Evolutionary conservation across 305 asterid genomes (phyloP), one percentile per base, ranked within the genome.

Genomic region (Rubia peregrina): DNA sequence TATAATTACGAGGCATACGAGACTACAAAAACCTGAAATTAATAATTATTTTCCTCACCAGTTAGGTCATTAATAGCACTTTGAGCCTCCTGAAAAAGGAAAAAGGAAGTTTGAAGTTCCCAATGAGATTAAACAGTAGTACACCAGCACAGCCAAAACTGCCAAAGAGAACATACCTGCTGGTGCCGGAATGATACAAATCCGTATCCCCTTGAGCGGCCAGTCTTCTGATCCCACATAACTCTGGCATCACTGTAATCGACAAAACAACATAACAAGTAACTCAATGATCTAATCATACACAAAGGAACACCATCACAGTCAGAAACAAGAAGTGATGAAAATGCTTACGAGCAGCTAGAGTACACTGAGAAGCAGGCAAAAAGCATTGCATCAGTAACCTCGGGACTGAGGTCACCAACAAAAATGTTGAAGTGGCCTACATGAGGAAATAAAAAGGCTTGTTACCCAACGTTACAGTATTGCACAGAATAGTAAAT

Each of bases 151-250:
- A 80, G 67, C 46, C 69, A 73, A 65, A 7, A 71, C 12, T 36
- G 60, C n/a, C 60, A 61, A 68, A 64, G 44, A 22, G 61, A 36
- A 17, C 63, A 68, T 56, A 88, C 98, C 91, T 86, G 98, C 80
- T 90, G 96, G 75, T 68, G 87, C 67, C 96, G 91, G 77, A 88
- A 92, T 77, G 95, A 90, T 75, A 90, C 96, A 77, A 92, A 92
- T 43, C 98, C 98, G 69, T 84, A 91, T n/a, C 98, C 98, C 86
- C 98, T 89, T 55, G 98, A 91, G 66, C 96, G 96, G 60, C 95
- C 95, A 75, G 96, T 88, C 81, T 88, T 89, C 85, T 86, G 98
- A 79, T 91, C 98, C 98, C 98, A 91, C 96, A 91, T 89, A 62
- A 91, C 98, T 85, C 90, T 86, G 51, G 95, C 98, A 82, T 89